Base-by-base conservation (phyloP, 352 stramenopile species). In the Phytophthora syringae region DNA sequence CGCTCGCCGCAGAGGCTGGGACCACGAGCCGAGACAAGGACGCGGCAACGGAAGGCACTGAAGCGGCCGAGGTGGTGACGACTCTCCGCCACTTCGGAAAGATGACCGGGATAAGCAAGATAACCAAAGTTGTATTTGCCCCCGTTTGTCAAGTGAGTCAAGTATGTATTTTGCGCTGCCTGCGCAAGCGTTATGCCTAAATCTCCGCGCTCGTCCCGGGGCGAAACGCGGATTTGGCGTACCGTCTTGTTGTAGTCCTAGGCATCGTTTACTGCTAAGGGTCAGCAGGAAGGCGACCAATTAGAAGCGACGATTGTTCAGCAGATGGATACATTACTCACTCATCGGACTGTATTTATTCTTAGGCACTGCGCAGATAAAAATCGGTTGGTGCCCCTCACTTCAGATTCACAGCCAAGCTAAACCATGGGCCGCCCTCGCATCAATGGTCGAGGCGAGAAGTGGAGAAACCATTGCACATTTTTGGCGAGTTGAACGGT, bases 191-290 rank as follows among this genome's bases (percentile, higher is more conserved):
- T 32, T 9, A 9, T 32, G 27, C 27, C 27, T 4, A 9, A 32
- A 32, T 32, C 9, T 32, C 9, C 27, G 27, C 27, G 27, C 27
- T 32, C 27, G 27, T 32, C 27, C 5, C 27, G 27, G 27, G 27
- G 27, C 27, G 27, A 32, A 32, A 32, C 27, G 27, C 27, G 27
- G 27, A 9, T 32, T 32, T 32, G n/a, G n/a, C n/a, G 24, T 42
- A 53, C 50, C 50, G 50, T 47, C 36, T 57, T 5, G 20, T 57
- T 18, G 9, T 47, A 37, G 50, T 57, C 15, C 32, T 57, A 57
- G 34, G 50, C 21, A 32, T 34, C 34, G 50, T 28, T 57, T 47
- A 36, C 3, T 57, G 3, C 50, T 57, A 57, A 57, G 50, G 50
- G 50, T 25, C 50, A 57, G 11, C 22, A n/a, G 30, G 11, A 7